phyloP scores from a whole-genome alignment of 768 basidiomycete genomes.

The Hydnum rufescens region DNA sequence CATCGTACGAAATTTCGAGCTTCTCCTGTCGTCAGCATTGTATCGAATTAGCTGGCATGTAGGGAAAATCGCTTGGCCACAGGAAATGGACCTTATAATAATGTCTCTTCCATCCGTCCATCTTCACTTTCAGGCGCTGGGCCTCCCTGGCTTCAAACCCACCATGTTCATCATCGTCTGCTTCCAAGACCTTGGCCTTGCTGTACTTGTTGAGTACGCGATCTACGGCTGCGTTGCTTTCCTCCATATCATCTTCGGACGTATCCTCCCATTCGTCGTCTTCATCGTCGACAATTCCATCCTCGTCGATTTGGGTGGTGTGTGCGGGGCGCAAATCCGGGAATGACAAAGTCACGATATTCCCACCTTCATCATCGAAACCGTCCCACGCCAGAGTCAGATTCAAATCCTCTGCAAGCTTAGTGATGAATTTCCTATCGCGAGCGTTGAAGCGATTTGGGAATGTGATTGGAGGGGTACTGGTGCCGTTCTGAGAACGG shows the following conservation, averaged over 20 bases:
- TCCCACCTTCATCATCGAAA: slow-evolving; percentile 64
- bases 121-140: slow-evolving; percentile 51
- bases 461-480: slow-evolving; percentile 33
- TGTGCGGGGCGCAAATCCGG: slow-evolving; percentile 23
- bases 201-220: slow-evolving; percentile 6
- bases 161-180: slow-evolving; percentile 56
- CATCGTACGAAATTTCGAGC: slow-evolving; percentile 57
- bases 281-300: slow-evolving; percentile 11
- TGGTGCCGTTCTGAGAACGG: slow-evolving; percentile 13
- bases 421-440: slow-evolving; percentile 61
- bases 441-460: slow-evolving; percentile 61
- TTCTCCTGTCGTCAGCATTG: slow-evolving; percentile 40
- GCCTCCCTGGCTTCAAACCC: slow-evolving; percentile 64
- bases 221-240: slow-evolving; percentile 5
- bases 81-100: slow-evolving; percentile 59
- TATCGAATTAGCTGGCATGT: slow-evolving; percentile 9
- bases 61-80: neutral
- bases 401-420: slow-evolving; percentile 57
- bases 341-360: slow-evolving; percentile 48
- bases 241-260: slow-evolving; percentile 19
- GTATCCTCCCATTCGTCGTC: slow-evolving; percentile 15
- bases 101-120: slow-evolving; percentile 77
- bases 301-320: slow-evolving; percentile 12
- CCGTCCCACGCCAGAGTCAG: slow-evolving; percentile 83
- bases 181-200: slow-evolving; percentile 16